phyloP scores from a whole-genome alignment of 371 early-diverging fungal genomes.

The Choanephora cucurbitarum region DNA sequence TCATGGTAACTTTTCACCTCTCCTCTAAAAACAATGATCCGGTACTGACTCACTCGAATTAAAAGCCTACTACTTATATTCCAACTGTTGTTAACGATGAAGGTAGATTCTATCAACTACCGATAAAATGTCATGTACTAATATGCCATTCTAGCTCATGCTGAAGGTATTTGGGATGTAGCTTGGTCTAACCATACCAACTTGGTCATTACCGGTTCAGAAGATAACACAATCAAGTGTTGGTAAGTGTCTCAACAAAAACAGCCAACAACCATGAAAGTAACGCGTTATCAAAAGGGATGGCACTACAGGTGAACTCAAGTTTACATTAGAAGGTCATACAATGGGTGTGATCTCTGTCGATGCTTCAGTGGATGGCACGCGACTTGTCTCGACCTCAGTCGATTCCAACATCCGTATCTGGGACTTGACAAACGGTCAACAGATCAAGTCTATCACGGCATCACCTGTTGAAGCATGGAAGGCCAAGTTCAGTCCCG shows the following conservation, averaged over 20 bases:
- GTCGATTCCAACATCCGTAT: conserved; percentile 78
- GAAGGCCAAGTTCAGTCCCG: conserved; percentile 74
- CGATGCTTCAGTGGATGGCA: conserved; percentile 64
- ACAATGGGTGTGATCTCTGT: conserved; percentile 79
- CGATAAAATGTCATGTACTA: neutral
- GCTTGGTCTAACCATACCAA: conserved; percentile 73
- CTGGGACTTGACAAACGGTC: conserved; percentile 68
- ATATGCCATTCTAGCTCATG: conserved; percentile 61
- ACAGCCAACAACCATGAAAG: no score
- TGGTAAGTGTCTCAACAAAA: no score
- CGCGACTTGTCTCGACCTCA: conserved; percentile 73
- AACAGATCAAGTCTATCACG: conserved; percentile 60
- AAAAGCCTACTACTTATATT: conserved; percentile 1
- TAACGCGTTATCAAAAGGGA: conserved; percentile 54
- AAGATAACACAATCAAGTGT: conserved; percentile 75
- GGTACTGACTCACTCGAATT: no score
- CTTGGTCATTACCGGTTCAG: conserved; percentile 74
- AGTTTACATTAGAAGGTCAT: conserved; percentile 70
- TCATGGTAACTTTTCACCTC: no score
- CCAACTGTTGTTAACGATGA: neutral
- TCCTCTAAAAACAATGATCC: neutral
- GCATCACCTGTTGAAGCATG: conserved; percentile 76
- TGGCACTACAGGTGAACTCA: conserved; percentile 58
- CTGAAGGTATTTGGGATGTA: conserved; percentile 82
- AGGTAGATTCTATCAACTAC: no score